Evolutionary conservation across 2,329 filamentous ascomycete genomes (phyloP), one percentile per base, ranked within the genome.

Genomic region (Grosmannia huntii): DNA sequence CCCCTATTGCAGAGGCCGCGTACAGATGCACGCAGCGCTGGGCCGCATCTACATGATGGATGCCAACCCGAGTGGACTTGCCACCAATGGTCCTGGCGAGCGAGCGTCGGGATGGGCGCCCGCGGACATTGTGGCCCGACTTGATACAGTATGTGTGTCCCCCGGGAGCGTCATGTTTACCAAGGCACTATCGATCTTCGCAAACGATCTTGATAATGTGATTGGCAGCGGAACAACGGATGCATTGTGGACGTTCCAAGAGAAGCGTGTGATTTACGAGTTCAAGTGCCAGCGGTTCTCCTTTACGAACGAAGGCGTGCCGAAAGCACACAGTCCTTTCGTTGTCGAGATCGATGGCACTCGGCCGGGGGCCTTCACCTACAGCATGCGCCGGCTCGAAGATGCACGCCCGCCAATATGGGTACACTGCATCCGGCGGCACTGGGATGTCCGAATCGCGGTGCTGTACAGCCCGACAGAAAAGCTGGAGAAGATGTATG

Each of bases 401-500:
- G 56, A 64, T 46, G 58, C 36, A 4, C 56, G 61, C 10, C 57
- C 57, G 6, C 62, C 63, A 6, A 53, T 69, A 14, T 65, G 62
- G 56, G 59, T 71, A 9, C 68, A 71, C 60, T 69, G 66, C 23
- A 60, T 69, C 19, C 64, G 61, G 4, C 66, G 65, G 16, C 63
- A 66, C 53, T 71, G 68, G 69, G 69, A 71, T 55, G 57, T 67
- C 9, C 64, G 63, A n/a, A 59, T 68, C 9, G 52, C 61, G 7
- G 54, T 66, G n/a, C 55, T 60, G 4, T 63, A 66, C 56, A 61
- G 57, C 50, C 49, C 63, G 5, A 61, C 57, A 0, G 57, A 64
- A 1, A 53, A 61, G n/a, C 23, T 65, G 7, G 63, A 68, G 51
- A 23, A 33, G 1, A 46, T 41, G 12, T 67, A 64, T 48, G 65